phyloP scores from a whole-genome alignment of 1,139 yeast species.

The Wickerhamiella infanticola region DNA sequence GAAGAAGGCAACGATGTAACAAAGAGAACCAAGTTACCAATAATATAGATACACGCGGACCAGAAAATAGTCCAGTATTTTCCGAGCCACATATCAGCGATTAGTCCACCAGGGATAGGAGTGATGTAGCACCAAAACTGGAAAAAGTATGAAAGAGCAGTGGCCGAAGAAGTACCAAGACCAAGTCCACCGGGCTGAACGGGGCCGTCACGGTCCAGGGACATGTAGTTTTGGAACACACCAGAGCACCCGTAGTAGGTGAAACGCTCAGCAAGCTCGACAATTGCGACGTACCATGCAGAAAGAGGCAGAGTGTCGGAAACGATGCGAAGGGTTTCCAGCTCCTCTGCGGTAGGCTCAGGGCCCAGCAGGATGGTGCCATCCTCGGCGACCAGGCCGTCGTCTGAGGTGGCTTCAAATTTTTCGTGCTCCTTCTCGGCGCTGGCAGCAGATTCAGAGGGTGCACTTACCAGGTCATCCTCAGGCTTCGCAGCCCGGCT shows the following conservation, averaged over 20 bases:
- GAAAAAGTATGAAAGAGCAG: conserved; percentile 60
- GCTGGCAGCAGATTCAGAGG: background rate
- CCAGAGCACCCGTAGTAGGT: conserved; percentile 70
- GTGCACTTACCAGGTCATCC: background rate
- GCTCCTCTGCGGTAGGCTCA: conserved; percentile 32
- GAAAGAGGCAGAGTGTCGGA: conserved; percentile 29
- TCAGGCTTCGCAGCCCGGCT: background rate
- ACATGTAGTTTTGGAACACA: conserved; percentile 69
- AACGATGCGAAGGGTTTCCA: conserved; percentile 31
- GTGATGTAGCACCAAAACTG: conserved; percentile 76
- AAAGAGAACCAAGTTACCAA: conserved; percentile 49
- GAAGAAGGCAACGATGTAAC: conserved; percentile 57
- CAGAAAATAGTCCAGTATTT: conserved; percentile 53
- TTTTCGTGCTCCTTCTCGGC: background rate
- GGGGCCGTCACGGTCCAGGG: conserved; percentile 21
- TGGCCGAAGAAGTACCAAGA: conserved; percentile 49
- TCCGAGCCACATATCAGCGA: conserved; percentile 64
- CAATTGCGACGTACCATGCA: conserved; percentile 62
- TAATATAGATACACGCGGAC: conserved; percentile 43
- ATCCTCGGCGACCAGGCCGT: background rate
- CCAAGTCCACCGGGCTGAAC: conserved; percentile 42
- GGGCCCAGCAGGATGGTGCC: conserved; percentile 16
- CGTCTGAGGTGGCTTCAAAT: background rate
- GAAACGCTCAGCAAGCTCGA: conserved; percentile 72
- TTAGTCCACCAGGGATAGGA: conserved; percentile 62